Evolutionary conservation across 345 rosid species (phyloP).

Genomic region (Sisymbrium irio): DNA sequence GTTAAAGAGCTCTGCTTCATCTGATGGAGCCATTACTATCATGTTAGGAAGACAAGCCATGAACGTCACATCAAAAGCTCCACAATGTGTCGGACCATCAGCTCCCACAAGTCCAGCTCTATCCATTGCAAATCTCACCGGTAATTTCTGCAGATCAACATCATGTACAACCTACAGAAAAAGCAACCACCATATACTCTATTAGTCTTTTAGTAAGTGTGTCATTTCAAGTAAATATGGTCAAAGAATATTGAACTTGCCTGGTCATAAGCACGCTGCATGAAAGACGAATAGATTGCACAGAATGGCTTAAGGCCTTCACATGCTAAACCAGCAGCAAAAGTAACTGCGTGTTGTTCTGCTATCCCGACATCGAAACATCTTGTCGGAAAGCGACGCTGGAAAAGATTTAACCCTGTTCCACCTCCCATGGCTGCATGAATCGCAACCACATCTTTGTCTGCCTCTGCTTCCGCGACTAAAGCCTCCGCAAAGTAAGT

Average conservation of each 20-base stretch:
- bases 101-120: slow-evolving; percentile 98
- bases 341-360: slow-evolving; percentile 97
- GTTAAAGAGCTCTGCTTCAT: slow-evolving; percentile 95
- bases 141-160: slow-evolving; percentile 91
- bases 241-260: slow-evolving; percentile 40
- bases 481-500: slow-evolving; percentile 94
- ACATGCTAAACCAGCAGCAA: slow-evolving; percentile 96
- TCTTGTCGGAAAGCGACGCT: slow-evolving; percentile 75
- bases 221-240: neutral
- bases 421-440: slow-evolving; percentile 99
- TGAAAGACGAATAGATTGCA: slow-evolving; percentile 88
- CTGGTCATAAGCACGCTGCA: slow-evolving; percentile 99
- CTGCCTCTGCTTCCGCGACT: slow-evolving; percentile 87
- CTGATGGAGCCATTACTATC: slow-evolving; percentile 99
- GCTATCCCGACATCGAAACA: slow-evolving; percentile 98
- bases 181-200: neutral
- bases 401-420: slow-evolving; percentile 85
- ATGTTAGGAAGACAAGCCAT: slow-evolving; percentile 99
- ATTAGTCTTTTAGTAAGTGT: neutral
- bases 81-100: slow-evolving; percentile 98
- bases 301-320: slow-evolving; percentile 97
- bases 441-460: slow-evolving; percentile 81
- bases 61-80: slow-evolving; percentile 88
- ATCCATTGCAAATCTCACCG: slow-evolving; percentile 98
- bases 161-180: slow-evolving; percentile 82